phyloP scores from a whole-genome alignment of 495 filamentous ascomycete genomes.

The Lepraria neglecta region DNA sequence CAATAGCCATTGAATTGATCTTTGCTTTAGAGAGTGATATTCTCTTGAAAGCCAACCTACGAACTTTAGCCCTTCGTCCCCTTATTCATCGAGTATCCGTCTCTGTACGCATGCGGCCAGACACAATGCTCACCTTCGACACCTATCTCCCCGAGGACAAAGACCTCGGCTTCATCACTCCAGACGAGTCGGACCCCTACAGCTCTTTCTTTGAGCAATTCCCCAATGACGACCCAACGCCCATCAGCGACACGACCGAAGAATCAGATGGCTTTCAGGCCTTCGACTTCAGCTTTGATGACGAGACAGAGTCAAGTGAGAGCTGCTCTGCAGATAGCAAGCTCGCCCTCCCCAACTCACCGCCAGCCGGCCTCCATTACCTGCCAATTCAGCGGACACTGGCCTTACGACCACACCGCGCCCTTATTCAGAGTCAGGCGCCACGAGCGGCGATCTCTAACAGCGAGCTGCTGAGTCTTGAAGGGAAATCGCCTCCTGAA shows the following conservation, averaged over 20 bases:
- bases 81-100: not conserved
- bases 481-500: slow-evolving; percentile 15
- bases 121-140: slow-evolving; percentile 25
- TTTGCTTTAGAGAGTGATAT: not conserved
- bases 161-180: slow-evolving; percentile 42
- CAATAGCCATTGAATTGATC: not conserved
- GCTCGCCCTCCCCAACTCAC: not conserved
- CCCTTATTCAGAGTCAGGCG: slow-evolving; percentile 7
- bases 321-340: slow-evolving; percentile 21
- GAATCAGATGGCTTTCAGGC: slow-evolving; percentile 43
- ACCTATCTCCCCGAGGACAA: slow-evolving; percentile 31
- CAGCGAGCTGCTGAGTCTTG: slow-evolving; percentile 22
- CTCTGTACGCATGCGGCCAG: slow-evolving; percentile 28
- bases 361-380: not conserved
- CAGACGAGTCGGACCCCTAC: slow-evolving; percentile 45
- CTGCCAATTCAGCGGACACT: not conserved
- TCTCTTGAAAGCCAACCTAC: not conserved
- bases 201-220: slow-evolving; percentile 50
- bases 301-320: slow-evolving; percentile 32
- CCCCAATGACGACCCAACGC: slow-evolving; percentile 44
- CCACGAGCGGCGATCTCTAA: slow-evolving; percentile 20
- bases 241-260: slow-evolving; percentile 28
- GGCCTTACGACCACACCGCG: slow-evolving; percentile 15
- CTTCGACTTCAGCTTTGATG: slow-evolving; percentile 39
- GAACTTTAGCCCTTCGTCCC: not conserved